Evolutionary conservation across 805 yeast species (phyloP), one percentile per base, ranked within the genome.

Genomic region (Yarrowia yakushimensis): DNA sequence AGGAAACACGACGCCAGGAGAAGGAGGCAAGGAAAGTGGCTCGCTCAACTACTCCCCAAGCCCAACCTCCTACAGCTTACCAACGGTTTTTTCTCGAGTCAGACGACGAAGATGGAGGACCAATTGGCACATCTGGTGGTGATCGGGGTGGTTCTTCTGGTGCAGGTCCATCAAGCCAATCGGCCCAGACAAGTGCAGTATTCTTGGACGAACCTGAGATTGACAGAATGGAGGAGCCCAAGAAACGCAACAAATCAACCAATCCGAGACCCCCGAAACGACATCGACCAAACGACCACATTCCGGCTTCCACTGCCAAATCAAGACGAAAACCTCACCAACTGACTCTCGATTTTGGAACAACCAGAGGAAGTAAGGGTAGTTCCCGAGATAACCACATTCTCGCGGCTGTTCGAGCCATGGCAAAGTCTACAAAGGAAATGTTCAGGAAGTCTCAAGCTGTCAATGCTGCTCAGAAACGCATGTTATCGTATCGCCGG

Each of bases 241-340:
- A 25, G 23, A 34, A 36, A 18, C 22, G 43, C 15, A 34, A 12
- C 23, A 48, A 22, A n/a, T 15, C 28, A 15, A 23, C 17, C 9
- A 22, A 11, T 12, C 10, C 57, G 5, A 23, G 57, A 7, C 9
- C 20, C 13, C 41, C 42, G 3, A 48, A 48, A 23, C 36, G 41
- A n/a, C 5, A 28, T 9, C 15, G 41, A 23, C 41, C 41, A 22
- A 33, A 23, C 11, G 57, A 48, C 12, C 33, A 23, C 30, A 7
- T 48, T 8, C 7, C 57, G 12, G 57, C 57, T 3, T 48, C 57
- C n/a, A 48, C 57, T 1, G 57, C 57, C 28, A 48, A 48, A 23
- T 2, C 57, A 10, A 22, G 57, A 22, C 25, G 57, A 15, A 4
- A 22, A 48, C 57, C 57, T 9, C 30, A 31, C 7, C 57, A 48